phyloP scores from a whole-genome alignment of 441 rosid genomes.

The Bruguiera hainesii region DNA sequence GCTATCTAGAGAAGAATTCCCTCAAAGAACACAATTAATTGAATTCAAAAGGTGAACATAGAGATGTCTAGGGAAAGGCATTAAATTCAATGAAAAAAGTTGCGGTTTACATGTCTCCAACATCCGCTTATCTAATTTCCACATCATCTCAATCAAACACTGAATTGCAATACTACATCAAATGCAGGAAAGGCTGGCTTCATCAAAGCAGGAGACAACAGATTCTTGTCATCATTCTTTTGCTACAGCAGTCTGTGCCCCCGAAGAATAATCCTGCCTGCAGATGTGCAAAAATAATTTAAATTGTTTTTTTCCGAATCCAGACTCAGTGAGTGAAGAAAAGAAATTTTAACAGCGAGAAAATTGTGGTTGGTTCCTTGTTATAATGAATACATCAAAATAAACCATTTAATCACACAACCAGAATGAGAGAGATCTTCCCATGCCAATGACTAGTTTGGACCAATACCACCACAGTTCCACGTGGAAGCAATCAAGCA shows the following conservation, averaged over 20 bases:
- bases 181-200: background rate
- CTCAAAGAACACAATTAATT: too few species aligned
- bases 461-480: background rate
- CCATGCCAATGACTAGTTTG: background rate
- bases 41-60: too few species aligned
- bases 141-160: background rate
- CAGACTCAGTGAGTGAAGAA: background rate
- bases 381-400: background rate
- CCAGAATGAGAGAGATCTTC: background rate
- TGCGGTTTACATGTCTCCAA: too few species aligned
- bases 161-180: slow-evolving; percentile 27
- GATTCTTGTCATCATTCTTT: slow-evolving; percentile 49
- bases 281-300: slow-evolving; percentile 10
- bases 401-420: background rate
- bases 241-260: slow-evolving; percentile 47
- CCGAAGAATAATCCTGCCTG: slow-evolving; percentile 72
- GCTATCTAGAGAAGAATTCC: too few species aligned
- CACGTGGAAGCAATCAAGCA: too few species aligned
- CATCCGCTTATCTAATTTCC: too few species aligned
- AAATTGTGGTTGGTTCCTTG: too few species aligned
- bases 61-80: too few species aligned
- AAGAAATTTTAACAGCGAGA: background rate
- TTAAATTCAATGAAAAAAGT: too few species aligned
- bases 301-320: background rate
- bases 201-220: background rate